Conservation (phyloP, 208 protist genomes). For the Trypanosoma cruzi region DNA sequence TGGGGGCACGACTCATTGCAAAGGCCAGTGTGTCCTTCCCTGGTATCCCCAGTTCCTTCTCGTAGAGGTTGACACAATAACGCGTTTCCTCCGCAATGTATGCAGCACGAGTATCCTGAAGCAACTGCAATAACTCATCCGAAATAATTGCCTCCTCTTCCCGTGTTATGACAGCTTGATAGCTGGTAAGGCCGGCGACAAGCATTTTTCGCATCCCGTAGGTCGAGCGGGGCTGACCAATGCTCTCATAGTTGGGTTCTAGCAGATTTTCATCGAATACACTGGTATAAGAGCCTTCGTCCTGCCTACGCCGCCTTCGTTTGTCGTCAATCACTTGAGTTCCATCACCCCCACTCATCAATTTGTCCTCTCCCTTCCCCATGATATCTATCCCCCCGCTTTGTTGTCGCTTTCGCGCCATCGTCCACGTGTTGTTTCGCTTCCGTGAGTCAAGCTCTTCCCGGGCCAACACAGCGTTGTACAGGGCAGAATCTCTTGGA, state of each 20-base stretch:
- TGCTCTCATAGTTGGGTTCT: conserved; percentile 55
- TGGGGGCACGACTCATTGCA: conserved; percentile 56
- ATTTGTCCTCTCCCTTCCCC: not conserved
- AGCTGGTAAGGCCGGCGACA: conserved; percentile 74
- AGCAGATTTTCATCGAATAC: conserved; percentile 67
- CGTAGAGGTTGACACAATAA: conserved; percentile 92
- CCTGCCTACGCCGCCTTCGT: conserved; percentile 47
- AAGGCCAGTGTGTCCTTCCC: conserved; percentile 88
- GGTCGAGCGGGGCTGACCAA: conserved; percentile 75
- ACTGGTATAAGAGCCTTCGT: conserved; percentile 54
- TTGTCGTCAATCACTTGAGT: conserved; percentile 46
- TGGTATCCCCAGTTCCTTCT: conserved; percentile 76
- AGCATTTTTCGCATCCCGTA: conserved; percentile 86
- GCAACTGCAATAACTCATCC: conserved; percentile 76
- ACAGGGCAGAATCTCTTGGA: conserved; percentile 76
- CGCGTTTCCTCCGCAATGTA: conserved; percentile 89
- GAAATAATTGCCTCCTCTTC: conserved; percentile 75
- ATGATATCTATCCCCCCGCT: not conserved
- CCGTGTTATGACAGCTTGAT: conserved; percentile 79
- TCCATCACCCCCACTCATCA: not conserved
- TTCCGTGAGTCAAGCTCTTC: conserved; percentile 76
- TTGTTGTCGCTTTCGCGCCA: conserved; percentile 26
- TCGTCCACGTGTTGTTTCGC: conserved; percentile 77
- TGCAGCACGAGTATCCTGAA: conserved; percentile 69
- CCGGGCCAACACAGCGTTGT: conserved; percentile 49